Conservation (phyloP, 208 protist genomes). For the Crithidia sp. region DNA sequence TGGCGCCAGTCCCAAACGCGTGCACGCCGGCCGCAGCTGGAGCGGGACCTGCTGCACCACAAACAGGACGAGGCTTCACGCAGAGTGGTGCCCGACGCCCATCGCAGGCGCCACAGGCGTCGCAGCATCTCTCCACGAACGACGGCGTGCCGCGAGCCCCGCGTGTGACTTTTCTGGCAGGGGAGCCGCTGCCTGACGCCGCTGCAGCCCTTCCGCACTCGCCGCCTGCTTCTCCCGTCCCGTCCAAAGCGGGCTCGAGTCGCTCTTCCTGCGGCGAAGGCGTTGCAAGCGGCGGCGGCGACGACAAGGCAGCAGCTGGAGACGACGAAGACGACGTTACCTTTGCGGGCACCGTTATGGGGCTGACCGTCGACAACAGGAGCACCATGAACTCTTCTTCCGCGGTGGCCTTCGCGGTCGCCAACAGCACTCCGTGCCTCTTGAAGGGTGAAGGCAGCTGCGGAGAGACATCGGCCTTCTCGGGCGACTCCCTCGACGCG, state of each 20-base stretch:
- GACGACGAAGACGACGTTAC: background rate
- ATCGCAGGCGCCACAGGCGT: too few relatives aligned
- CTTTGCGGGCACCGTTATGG: background rate
- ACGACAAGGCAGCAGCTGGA: too few relatives aligned
- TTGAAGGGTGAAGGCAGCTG: too few relatives aligned
- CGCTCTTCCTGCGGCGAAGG: too few relatives aligned
- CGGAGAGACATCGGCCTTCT: background rate
- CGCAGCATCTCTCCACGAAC: background rate
- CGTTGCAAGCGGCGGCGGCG: too few relatives aligned
- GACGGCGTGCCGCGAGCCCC: background rate
- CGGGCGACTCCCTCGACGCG: background rate
- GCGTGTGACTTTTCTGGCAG: constrained; percentile 4
- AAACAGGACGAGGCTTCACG: background rate
- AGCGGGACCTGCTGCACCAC: too few relatives aligned
- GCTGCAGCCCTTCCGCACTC: too few relatives aligned
- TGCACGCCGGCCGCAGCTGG: background rate
- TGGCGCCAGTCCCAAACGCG: background rate
- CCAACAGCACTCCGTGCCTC: background rate
- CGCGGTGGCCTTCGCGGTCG: background rate
- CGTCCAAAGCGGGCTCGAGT: too few relatives aligned
- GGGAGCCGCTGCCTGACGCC: background rate
- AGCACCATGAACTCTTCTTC: background rate
- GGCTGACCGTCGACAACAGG: background rate
- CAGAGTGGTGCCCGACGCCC: background rate
- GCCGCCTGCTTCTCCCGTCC: too few relatives aligned